Base-by-base conservation (phyloP, 1,284 basidiomycete genomes). In the Vanrija pseudolonga region DNA sequence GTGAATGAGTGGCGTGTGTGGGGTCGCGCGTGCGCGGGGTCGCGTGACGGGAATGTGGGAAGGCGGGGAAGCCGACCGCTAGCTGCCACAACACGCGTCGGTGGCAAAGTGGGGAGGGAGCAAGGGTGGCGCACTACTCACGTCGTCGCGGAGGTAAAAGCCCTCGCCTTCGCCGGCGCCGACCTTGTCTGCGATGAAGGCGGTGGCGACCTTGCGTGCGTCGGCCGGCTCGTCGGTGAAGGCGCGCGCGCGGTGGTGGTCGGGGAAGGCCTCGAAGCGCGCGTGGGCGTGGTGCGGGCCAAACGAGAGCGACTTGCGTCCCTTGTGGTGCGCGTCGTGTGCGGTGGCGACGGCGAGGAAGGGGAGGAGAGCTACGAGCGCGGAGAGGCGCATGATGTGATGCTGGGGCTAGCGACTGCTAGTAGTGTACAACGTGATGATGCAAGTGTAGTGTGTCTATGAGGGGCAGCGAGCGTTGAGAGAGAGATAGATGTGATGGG, bases 301-400 rank as follows among this genome's bases (percentile, higher is more conserved):
- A 69, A 90, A 92, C 12, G 84, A 83, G 46, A 91, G 81, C 0
- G 88, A 83, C 84, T 91, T 90, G 66, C 89, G 83, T 32, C 57
- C 50, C 40, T 48, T 56, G 47, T 47, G 1, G 17, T 28, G n/a
- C 28, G 48, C 45, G 47, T 38, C 51, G 53, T 36, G 42, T 4
- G 44, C 37, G 32, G 65, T 41, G 53, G 61, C 59, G 32, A 65
- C 47, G 51, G 61, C 54, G 28, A 70, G 56, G 53, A 64, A 50
- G 38, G 75, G 75, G 24, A 77, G 65, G 44, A 77, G 67, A 46
- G 75, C 58, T 48, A 76, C 45, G 51, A 76, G 71, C 56, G 73
- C 73, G 20, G 72, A 50, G 18, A 65, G 55, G 58, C 68, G 71
- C 74, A 76, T 76, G 61, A 54, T 63, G 18, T n/a, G 38, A 18